phyloP scores from a whole-genome alignment of 169 alveolate genomes.

The Amoebophrya sp. region DNA sequence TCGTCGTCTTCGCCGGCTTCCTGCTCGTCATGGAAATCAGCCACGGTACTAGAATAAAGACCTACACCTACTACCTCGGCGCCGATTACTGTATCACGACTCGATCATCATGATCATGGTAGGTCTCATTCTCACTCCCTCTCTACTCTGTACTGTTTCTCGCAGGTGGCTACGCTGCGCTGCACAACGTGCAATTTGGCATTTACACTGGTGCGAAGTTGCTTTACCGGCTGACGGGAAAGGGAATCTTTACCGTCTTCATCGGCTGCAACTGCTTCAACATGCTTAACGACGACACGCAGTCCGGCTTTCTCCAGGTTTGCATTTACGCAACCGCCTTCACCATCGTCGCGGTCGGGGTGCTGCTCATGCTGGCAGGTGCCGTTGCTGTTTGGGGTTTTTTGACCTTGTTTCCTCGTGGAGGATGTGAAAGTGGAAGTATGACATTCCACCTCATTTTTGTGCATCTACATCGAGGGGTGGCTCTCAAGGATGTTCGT shows the following conservation, averaged over 20 bases:
- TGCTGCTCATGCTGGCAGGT: neutral
- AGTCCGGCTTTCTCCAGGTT: neutral
- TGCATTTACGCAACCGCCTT: neutral
- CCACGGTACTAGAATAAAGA: neutral
- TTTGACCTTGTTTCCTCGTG: too few species aligned
- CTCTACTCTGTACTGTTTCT: too few species aligned
- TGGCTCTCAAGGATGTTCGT: too few species aligned
- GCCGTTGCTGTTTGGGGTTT: neutral
- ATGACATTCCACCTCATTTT: neutral
- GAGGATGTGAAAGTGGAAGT: neutral
- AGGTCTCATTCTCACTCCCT: too few species aligned
- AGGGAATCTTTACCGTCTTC: neutral
- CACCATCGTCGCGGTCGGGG: neutral
- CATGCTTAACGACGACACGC: neutral
- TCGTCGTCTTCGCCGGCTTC: neutral
- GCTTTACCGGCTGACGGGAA: too few species aligned
- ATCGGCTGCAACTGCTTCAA: constrained; percentile 1
- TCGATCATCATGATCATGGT: too few species aligned
- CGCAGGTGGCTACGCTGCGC: too few species aligned
- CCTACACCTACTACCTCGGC: too few species aligned
- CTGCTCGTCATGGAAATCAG: neutral
- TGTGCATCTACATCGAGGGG: too few species aligned
- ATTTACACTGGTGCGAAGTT: too few species aligned
- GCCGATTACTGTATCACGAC: too few species aligned
- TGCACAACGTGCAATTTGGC: too few species aligned